A percentile compares a stretch with the other conserved stretches of the same genome.
Evolutionary conservation across 2,329 filamentous ascomycete species (phyloP).

Genomic region (Nemania abortiva): DNA sequence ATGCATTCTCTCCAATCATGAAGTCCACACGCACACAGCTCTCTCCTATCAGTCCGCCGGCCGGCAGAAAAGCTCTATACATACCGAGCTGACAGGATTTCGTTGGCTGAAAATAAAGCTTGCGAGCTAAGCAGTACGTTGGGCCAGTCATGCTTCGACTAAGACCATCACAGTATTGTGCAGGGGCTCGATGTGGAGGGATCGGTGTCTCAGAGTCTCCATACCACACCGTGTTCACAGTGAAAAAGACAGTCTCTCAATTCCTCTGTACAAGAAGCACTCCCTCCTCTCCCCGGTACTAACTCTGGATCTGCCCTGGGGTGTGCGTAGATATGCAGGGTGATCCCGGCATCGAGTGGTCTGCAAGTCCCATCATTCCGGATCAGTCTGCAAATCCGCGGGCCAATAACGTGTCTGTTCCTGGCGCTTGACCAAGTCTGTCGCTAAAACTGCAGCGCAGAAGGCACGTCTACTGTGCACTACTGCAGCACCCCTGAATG

Average conservation of each 20-base stretch:
- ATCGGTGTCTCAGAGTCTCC: slow-evolving; percentile 30
- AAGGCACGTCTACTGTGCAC: neutral
- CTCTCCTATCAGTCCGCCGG: slow-evolving; percentile 4
- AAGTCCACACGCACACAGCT: slow-evolving; percentile 8
- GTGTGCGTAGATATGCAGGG: slow-evolving; percentile 25
- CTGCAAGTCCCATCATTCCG: slow-evolving; percentile 42
- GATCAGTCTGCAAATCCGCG: slow-evolving; percentile 45
- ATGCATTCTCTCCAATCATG: slow-evolving; percentile 11
- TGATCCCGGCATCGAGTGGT: slow-evolving; percentile 19
- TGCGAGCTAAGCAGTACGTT: neutral
- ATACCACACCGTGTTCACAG: slow-evolving; percentile 29
- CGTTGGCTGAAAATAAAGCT: slow-evolving; percentile 22
- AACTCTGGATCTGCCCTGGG: neutral
- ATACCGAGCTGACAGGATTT: slow-evolving; percentile 6
- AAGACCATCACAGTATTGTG: slow-evolving; percentile 7
- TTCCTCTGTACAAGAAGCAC: neutral
- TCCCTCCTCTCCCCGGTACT: too few relatives aligned
- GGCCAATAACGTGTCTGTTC: slow-evolving; percentile 48
- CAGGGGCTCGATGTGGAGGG: slow-evolving; percentile 26
- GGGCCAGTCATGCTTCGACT: slow-evolving; percentile 24
- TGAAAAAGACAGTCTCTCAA: slow-evolving; percentile 5
- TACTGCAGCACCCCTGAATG: slow-evolving; percentile 34
- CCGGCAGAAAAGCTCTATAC: neutral
- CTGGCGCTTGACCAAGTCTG: slow-evolving; percentile 47
- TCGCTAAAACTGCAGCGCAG: slow-evolving; percentile 32